These are phyloP conservation scores for Parastagonospora nodorum DNA, from an alignment of 2,329 filamentous ascomycete genomes.

Conservation along the genomic window DNA sequence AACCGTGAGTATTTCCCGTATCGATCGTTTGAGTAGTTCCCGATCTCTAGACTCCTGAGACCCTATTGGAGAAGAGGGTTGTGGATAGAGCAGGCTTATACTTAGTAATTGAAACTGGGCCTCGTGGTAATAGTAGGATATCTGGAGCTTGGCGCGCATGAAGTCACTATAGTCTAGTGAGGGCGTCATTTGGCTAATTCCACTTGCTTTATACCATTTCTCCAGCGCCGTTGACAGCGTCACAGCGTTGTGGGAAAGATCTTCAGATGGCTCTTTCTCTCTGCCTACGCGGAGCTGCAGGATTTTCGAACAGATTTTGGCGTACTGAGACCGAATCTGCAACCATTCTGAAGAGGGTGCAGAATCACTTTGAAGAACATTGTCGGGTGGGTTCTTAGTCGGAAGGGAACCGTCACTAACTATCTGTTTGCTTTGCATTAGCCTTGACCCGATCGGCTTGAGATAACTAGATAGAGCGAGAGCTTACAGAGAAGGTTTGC, in stretches of 20 bases:
- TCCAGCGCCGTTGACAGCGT: neutral
- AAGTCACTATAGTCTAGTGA: neutral
- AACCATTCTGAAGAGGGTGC: neutral
- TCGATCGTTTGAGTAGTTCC: neutral
- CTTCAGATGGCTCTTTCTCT: too few species aligned
- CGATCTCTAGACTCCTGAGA: neutral
- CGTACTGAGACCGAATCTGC: neutral
- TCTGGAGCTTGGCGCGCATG: neutral
- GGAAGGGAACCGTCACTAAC: neutral
- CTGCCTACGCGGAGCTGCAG: neutral
- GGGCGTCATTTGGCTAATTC: neutral
- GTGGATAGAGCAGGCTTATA: too few species aligned
- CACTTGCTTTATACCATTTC: neutral
- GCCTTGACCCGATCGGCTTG: neutral
- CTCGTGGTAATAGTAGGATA: neutral
- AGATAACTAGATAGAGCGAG: neutral
- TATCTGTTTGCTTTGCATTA: neutral
- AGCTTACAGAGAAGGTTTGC: slow-evolving; percentile 1
- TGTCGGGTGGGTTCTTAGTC: neutral
- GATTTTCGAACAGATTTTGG: neutral
- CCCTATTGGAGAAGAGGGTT: too few species aligned
- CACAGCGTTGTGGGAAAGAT: too few species aligned
- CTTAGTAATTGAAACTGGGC: neutral
- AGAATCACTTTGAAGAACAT: too few species aligned
- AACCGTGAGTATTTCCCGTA: neutral